Percentiles rank a stretch among this genome's conserved stretches.
phyloP scores from a whole-genome alignment of 305 asterid species.

The Withania somnifera region DNA sequence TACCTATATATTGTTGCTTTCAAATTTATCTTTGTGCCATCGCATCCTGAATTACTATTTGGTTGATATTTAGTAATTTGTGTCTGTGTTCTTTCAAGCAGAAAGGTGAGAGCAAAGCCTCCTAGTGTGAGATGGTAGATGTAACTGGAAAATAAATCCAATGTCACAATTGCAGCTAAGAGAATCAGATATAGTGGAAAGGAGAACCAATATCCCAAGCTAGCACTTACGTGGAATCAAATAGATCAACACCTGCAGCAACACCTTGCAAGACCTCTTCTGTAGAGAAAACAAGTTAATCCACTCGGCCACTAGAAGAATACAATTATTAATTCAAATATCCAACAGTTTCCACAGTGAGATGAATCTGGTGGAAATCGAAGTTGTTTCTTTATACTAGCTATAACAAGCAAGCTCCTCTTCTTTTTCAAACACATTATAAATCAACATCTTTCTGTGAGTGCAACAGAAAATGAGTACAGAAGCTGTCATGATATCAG shows the following conservation, averaged over 20 bases:
- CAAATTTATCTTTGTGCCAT: conserved; percentile 67
- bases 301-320: background rate
- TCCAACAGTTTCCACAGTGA: background rate
- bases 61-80: conserved; percentile 21
- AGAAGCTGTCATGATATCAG: background rate
- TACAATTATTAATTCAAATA: background rate
- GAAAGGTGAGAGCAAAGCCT: conserved; percentile 78
- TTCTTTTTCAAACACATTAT: background rate
- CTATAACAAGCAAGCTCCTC: background rate
- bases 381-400: background rate
- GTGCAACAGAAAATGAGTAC: background rate
- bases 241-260: conserved; percentile 82
- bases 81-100: conserved; percentile 21
- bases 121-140: conserved; percentile 75
- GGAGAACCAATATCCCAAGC: background rate
- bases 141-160: conserved; percentile 35
- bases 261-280: conserved; percentile 94
- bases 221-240: conserved; percentile 69
- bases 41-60: conserved; percentile 30
- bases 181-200: background rate
- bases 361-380: background rate
- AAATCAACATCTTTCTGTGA: background rate
- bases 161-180: background rate
- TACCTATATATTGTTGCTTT: conserved; percentile 83
- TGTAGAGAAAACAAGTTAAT: conserved; percentile 25